Base-by-base conservation (phyloP, 148 eudicot genomes). In the Dysphania ambrosioides region DNA sequence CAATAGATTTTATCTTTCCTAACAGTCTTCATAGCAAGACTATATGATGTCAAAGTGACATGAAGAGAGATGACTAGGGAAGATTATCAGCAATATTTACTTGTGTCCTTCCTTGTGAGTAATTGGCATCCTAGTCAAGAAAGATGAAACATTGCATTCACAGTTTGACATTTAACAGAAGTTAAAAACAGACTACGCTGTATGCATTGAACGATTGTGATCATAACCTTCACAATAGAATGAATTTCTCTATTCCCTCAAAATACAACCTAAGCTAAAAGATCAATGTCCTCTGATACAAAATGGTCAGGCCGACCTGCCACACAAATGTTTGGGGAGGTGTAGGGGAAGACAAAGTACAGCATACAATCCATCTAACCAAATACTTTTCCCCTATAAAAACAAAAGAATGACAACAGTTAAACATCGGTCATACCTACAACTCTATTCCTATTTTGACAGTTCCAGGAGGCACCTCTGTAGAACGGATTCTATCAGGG, bases 321-420 rank as follows among this genome's bases (percentile, higher is more conserved):
- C 63, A 73, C 66, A 66, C 72, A 66, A 32, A 58, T 51, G 57
- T 77, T 56, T 23, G 4, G 16, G n/a, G 13, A 61, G 38, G 57
- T 70, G 23, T 30, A 26, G 38, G 59, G 67, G 55, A 44, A 32
- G 32, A 66, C 77, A 79, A 73, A 78, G 73, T 73, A 67, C 47
- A 74, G 73, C 81, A 69, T 10, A 29, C 36, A 40, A 38, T 21
- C 36, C 36, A 61, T 41, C 23, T 10, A 59, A 41, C 58, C 47
- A 73, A 68, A 29, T 19, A 72, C 59, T 67, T 19, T 4, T 6
- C 12, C 30, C 32, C 34, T 23, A 27, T 32, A 63, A 30, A 29
- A 73, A 59, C 73, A 67, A 79, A 78, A 73, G 68, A 73, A 66
- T 73, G 53, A 63, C 56, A 41, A 40, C 55, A 71, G 36, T 49